Conservation (phyloP, 169 alveolate genomes). For the Plasmodium inui region DNA sequence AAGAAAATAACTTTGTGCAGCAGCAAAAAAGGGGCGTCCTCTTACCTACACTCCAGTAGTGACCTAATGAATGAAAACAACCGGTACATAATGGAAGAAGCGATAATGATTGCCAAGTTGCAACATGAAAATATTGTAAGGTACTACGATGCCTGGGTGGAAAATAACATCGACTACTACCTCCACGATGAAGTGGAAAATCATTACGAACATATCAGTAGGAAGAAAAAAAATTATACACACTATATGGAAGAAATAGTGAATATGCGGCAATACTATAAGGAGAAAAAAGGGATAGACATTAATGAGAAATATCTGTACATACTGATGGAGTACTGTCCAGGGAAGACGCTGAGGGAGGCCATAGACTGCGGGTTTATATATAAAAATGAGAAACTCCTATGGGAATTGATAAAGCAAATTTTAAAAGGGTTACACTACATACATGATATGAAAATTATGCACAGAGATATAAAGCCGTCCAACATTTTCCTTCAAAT, state of each 20-base stretch:
- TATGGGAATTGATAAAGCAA: conserved; percentile 85
- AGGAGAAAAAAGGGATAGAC: conserved; percentile 50
- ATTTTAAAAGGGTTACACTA: conserved; percentile 88
- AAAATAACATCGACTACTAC: conserved; percentile 80
- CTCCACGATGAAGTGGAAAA: conserved; percentile 24
- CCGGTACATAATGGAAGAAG: conserved; percentile 83
- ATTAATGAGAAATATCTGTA: conserved; percentile 83
- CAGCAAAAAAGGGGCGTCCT: not conserved
- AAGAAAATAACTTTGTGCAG: conserved; percentile 80
- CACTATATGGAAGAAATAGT: conserved; percentile 56
- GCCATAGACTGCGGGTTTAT: conserved; percentile 83
- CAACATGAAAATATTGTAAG: conserved; percentile 88
- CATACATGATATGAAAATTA: conserved; percentile 88
- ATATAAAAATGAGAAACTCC: conserved; percentile 79
- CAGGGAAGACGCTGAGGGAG: conserved; percentile 84
- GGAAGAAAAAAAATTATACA: conserved; percentile 9
- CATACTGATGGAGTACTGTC: conserved; percentile 89
- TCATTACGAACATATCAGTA: not conserved
- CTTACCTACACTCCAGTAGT: conserved; percentile 63
- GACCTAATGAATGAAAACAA: conserved; percentile 74
- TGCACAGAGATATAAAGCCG: conserved; percentile 89
- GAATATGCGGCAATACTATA: conserved; percentile 9
- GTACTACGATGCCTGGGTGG: conserved; percentile 90
- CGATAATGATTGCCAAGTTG: conserved; percentile 88
- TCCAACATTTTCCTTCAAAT: conserved; percentile 87